Conservation (phyloP, 1,284 basidiomycete genomes). For the Anthracocystis setariae region DNA sequence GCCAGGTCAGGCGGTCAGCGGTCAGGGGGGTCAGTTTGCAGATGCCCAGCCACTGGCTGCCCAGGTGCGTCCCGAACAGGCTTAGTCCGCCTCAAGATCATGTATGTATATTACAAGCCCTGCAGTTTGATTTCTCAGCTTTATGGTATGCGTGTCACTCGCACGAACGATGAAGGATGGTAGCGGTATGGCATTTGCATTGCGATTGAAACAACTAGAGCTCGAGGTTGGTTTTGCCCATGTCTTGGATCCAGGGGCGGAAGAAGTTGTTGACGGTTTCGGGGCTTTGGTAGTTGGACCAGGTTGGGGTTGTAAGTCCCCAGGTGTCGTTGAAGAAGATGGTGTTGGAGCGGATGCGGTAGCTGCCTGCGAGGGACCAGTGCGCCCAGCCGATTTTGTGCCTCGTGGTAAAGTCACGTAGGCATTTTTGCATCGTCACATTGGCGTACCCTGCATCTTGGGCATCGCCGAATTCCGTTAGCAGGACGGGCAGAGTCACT, state of each 20-base stretch:
- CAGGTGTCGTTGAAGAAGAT: constrained; percentile 40
- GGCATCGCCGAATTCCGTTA: constrained; percentile 45
- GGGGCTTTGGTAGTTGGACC: constrained; percentile 19
- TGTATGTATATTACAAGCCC: constrained; percentile 33
- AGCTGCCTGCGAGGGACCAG: constrained; percentile 39
- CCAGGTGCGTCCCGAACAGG: constrained; percentile 42
- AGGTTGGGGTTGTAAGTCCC: constrained; percentile 27
- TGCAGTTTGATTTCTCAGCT: background rate
- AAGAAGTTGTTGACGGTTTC: constrained; percentile 39
- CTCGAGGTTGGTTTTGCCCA: constrained; percentile 45
- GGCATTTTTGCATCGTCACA: constrained; percentile 43
- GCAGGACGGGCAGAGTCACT: constrained; percentile 21
- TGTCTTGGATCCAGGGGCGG: constrained; percentile 35
- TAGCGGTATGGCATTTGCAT: too few relatives aligned
- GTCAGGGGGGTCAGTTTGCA: constrained; percentile 47
- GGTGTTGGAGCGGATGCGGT: constrained; percentile 26
- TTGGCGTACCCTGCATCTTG: constrained; percentile 22
- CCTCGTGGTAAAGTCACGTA: constrained; percentile 44
- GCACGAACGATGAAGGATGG: too few relatives aligned
- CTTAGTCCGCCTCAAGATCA: constrained; percentile 7
- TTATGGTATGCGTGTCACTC: too few relatives aligned
- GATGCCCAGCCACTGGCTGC: constrained; percentile 48
- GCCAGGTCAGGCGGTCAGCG: constrained; percentile 48
- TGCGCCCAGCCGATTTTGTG: constrained; percentile 47
- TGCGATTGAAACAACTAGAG: constrained; percentile 5